Evolutionary conservation across 169 alveolate genomes (phyloP).

Genomic region (Plasmodium gallinaceum): DNA sequence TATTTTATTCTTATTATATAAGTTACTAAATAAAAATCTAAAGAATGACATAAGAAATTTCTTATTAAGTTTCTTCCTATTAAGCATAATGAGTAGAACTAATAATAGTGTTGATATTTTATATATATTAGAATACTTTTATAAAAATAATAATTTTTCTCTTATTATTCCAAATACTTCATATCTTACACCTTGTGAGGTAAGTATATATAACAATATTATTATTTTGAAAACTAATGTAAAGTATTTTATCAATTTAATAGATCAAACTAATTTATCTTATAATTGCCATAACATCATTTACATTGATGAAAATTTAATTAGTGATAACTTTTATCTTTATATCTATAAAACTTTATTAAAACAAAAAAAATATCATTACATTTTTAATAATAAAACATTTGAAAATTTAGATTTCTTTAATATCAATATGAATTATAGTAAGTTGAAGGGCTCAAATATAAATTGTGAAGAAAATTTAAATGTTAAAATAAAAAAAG

Average conservation of each 20-base stretch:
- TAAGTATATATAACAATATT: constrained; percentile 39
- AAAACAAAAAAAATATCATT: constrained; percentile 41
- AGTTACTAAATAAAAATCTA: constrained; percentile 41
- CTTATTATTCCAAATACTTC: constrained; percentile 45
- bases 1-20: constrained; percentile 19
- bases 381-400: constrained; percentile 29
- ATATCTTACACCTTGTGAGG: constrained; percentile 63
- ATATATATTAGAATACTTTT: constrained; percentile 46
- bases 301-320: constrained; percentile 32
- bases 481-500: background rate
- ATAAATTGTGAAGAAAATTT: background rate
- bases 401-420: constrained; percentile 25
- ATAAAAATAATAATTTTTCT: constrained; percentile 49
- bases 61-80: constrained; percentile 31
- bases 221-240: constrained; percentile 29
- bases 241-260: constrained; percentile 25
- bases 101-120: constrained; percentile 74
- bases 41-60: constrained; percentile 4
- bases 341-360: constrained; percentile 31
- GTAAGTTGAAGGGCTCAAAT: constrained; percentile 14
- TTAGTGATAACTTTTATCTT: constrained; percentile 56
- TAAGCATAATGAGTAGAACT: constrained; percentile 69
- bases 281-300: constrained; percentile 52
- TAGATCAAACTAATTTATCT: constrained; percentile 16
- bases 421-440: constrained; percentile 18